phyloP scores from a whole-genome alignment of 2,329 filamentous ascomycete species.

The Ceratocystis colombiana region DNA sequence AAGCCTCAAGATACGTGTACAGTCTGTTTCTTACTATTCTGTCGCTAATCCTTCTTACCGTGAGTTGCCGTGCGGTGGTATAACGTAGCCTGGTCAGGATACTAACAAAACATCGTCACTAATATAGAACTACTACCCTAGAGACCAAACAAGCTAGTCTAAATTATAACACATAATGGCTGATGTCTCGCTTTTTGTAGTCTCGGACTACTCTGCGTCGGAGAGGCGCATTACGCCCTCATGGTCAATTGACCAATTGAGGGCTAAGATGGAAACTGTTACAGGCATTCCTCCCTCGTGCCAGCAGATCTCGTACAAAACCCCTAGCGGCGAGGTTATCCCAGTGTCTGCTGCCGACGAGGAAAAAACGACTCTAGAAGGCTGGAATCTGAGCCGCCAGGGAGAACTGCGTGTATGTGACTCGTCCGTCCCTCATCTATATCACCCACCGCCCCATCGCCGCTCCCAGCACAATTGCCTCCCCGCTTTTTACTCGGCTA shows the following conservation, averaged over 20 bases:
- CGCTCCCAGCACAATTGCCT: background rate
- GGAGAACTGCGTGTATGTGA: constrained; percentile 68
- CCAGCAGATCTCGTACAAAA: constrained; percentile 65
- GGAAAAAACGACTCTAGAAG: constrained; percentile 53
- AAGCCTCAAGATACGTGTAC: background rate
- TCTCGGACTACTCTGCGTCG: constrained; percentile 65
- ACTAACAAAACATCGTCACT: background rate
- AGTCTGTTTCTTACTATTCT: no score
- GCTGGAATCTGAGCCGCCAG: constrained; percentile 60
- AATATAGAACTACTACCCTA: background rate
- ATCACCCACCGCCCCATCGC: background rate
- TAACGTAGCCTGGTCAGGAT: background rate
- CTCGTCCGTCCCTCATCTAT: background rate
- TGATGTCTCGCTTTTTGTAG: constrained; percentile 65
- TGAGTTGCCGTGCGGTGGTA: no score
- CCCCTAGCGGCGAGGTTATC: constrained; percentile 47
- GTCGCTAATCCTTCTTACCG: no score
- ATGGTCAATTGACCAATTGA: constrained; percentile 79
- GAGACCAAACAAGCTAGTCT: background rate
- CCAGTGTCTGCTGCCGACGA: constrained; percentile 62
- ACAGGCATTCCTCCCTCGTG: constrained; percentile 77
- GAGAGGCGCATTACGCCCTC: constrained; percentile 87
- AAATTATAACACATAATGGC: constrained; percentile 39
- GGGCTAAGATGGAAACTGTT: constrained; percentile 79
- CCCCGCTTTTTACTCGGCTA: background rate